A percentile compares a stretch with the other conserved stretches of the same genome.
These are phyloP conservation scores for Cymbopogon flexuosus DNA, from an alignment of 202 grass and related monocot genomes.

Conservation along the genomic window DNA sequence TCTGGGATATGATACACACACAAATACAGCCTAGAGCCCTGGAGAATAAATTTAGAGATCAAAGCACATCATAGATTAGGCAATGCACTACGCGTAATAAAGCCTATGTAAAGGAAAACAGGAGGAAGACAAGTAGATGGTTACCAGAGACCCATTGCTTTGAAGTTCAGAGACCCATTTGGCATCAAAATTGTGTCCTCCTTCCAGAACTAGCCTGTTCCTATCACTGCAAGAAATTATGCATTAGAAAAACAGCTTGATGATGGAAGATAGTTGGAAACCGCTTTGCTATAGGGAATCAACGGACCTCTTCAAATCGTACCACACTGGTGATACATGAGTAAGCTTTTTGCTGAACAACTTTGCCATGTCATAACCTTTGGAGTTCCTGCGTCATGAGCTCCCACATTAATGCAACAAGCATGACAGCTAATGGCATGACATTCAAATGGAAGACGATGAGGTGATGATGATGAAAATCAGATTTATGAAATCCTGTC, in stretches of 20 bases:
- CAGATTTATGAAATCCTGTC: neutral
- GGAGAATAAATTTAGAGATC: neutral
- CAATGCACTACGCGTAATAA: neutral
- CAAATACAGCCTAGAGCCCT: constrained; percentile 3
- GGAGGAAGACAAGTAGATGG: constrained; percentile 8
- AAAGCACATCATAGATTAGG: neutral
- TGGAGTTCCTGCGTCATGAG: constrained; percentile 68
- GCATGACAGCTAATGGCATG: constrained; percentile 5
- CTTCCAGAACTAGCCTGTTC: constrained; percentile 68
- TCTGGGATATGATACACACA: neutral
- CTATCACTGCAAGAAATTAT: constrained; percentile 52
- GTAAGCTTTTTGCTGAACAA: constrained; percentile 68
- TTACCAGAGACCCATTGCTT: constrained; percentile 61
- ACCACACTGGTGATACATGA: constrained; percentile 95
- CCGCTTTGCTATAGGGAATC: constrained; percentile 12
- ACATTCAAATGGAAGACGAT: neutral
- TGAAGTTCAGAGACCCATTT: constrained; percentile 77
- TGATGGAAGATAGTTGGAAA: constrained; percentile 19
- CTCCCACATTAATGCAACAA: neutral
- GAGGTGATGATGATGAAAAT: neutral
- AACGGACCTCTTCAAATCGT: constrained; percentile 83
- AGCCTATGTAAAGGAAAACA: constrained; percentile 1
- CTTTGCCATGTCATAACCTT: constrained; percentile 97
- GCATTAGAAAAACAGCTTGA: constrained; percentile 22
- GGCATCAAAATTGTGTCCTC: constrained; percentile 75